Conservation (phyloP, 176 grass and related monocot species). For the Bolboschoenus planiculmis region DNA sequence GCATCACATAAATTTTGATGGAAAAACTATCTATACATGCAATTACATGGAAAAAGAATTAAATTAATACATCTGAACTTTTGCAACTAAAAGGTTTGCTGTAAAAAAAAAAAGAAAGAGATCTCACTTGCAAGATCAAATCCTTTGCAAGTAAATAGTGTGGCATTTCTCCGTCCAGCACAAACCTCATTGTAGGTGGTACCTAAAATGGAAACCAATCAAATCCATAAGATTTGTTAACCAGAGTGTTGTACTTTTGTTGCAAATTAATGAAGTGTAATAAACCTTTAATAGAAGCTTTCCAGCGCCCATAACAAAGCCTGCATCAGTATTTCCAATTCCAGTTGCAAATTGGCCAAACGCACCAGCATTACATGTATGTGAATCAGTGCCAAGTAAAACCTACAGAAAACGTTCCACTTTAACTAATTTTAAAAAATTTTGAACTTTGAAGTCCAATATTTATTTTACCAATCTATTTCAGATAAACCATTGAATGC, state of each 20-base stretch:
- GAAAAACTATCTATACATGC: background rate
- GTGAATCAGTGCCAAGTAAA: slow-evolving; percentile 92
- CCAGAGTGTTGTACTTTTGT: background rate
- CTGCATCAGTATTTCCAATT: slow-evolving; percentile 95
- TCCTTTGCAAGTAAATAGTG: slow-evolving; percentile 92
- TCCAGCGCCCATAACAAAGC: slow-evolving; percentile 87
- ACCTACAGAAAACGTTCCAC: slow-evolving; percentile 36
- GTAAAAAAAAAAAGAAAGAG: background rate
- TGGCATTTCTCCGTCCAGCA: slow-evolving; percentile 93
- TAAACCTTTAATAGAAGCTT: slow-evolving; percentile 86
- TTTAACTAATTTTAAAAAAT: background rate
- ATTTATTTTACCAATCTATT: background rate
- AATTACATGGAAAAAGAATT: background rate
- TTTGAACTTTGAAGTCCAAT: background rate
- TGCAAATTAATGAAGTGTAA: background rate
- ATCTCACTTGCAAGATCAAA: slow-evolving; percentile 94
- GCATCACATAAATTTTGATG: background rate
- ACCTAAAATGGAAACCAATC: slow-evolving; percentile 45
- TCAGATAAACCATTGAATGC: background rate
- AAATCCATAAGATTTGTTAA: slow-evolving; percentile 22
- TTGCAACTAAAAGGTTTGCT: background rate
- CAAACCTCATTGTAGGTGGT: slow-evolving; percentile 74
- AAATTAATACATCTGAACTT: background rate
- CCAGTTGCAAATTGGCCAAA: slow-evolving; percentile 96
- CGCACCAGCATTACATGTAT: slow-evolving; percentile 95